Base-by-base conservation (phyloP, 305 asterid genomes). In the Fraxinus albicans region DNA sequence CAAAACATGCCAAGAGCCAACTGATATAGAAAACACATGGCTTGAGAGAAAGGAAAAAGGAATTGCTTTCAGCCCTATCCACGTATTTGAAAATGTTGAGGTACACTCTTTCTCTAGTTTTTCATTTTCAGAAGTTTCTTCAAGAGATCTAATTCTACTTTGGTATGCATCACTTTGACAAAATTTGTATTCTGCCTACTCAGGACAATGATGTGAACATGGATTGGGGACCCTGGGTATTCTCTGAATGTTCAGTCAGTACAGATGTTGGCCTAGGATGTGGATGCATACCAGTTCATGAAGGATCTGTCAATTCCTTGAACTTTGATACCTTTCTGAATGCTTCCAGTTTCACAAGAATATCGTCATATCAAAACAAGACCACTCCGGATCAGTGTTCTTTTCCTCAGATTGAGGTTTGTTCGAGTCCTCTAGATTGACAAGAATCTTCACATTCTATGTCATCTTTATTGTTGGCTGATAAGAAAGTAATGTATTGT, bases 151-250 rank as follows among this genome's bases (percentile, higher is more conserved):
- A 75, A 58, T 73, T 82, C 69, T 25, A 77, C 35, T 9, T 72
- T 77, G 80, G 69, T 44, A 60, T 4, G 29, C 29, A 0, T 33
- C 81, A 35, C 83, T 53, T 80, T 21, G 38, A 47, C 81, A 72
- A 78, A 83, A 25, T 77, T 77, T 76, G 6, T 29, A 40, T 88
- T 80, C 73, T 86, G 77, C 84, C 80, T 80, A 80, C 85, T 88
- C 94, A 96, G 98, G 94, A 89, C 80, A 91, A 87, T 80, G 85
- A 80, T 65, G 70, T 53, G 42, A 84, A 88, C 77, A 85, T 89
- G 69, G 92, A 92, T 69, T 96, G 99, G 99, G 92, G 92, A 73
- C 88, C 88, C 67, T 95, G 95, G 98, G 80, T 44, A 69, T 88
- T 96, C 85, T 88, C 91, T 79, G 98, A 92, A 84, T 85, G 85